Conservation (phyloP, 352 stramenopile genomes). For the Pythium phragmiticola region DNA sequence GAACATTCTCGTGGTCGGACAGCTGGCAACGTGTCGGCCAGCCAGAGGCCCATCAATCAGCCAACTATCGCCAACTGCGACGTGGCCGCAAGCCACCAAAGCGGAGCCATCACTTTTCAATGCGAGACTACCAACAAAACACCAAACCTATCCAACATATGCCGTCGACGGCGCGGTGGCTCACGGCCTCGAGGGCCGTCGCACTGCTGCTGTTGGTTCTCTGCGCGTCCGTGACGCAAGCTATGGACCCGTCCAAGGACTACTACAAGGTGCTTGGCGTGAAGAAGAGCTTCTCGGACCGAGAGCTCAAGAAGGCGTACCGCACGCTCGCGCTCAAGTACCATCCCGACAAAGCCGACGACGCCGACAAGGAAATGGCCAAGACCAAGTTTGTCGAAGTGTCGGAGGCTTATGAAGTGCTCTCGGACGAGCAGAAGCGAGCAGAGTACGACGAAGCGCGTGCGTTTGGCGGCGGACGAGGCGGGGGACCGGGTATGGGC, state of each 20-base stretch:
- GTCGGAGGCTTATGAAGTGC: slow-evolving; percentile 91
- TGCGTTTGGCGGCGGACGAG: slow-evolving; percentile 36
- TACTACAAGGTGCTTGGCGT: slow-evolving; percentile 86
- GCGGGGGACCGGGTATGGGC: slow-evolving; percentile 25
- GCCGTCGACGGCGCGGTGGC: background rate
- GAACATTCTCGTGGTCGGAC: slow-evolving; percentile 31
- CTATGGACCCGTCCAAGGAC: slow-evolving; percentile 71
- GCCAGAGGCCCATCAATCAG: background rate
- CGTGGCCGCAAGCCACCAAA: slow-evolving; percentile 1
- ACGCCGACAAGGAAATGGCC: slow-evolving; percentile 78
- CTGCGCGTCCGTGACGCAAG: slow-evolving; percentile 16
- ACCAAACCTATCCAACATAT: background rate
- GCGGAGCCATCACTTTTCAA: slow-evolving; percentile 5
- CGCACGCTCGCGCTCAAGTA: slow-evolving; percentile 88
- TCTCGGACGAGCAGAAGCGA: slow-evolving; percentile 88
- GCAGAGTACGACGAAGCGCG: slow-evolving; percentile 88
- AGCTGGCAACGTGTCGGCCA: slow-evolving; percentile 23
- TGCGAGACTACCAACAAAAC: background rate
- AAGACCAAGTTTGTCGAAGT: slow-evolving; percentile 92
- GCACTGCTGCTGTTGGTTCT: slow-evolving; percentile 25
- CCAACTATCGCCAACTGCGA: background rate
- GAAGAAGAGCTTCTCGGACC: slow-evolving; percentile 64
- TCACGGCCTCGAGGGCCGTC: slow-evolving; percentile 28
- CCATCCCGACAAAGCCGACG: slow-evolving; percentile 86
- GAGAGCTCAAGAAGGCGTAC: slow-evolving; percentile 87